Percentiles rank a stretch among this genome's conserved stretches.
These are phyloP conservation scores for Tritrichomonas foetus DNA, from an alignment of 208 protist genomes.

Conservation along the genomic window DNA sequence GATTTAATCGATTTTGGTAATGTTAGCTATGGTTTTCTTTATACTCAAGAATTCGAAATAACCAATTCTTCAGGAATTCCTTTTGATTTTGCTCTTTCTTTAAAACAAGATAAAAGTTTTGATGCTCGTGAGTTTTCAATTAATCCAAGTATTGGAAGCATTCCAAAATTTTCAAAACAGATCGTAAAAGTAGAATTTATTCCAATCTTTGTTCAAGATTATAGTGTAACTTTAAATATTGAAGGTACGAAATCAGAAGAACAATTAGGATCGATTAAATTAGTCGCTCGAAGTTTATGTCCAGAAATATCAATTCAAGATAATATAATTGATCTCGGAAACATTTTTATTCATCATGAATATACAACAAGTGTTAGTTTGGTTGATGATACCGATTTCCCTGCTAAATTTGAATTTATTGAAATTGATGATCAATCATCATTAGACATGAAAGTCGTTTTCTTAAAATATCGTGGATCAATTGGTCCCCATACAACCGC, in stretches of 20 bases:
- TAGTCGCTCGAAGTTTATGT: background rate
- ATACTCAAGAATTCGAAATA: background rate
- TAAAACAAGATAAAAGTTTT: background rate
- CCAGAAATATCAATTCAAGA: background rate
- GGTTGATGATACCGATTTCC: background rate
- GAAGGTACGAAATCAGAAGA: background rate
- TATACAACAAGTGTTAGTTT: background rate
- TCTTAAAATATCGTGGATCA: background rate
- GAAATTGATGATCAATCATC: background rate
- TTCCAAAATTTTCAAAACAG: background rate
- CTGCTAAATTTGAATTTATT: constrained; percentile 23
- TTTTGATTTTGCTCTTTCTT: background rate
- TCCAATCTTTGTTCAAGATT: background rate
- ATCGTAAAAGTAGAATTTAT: background rate
- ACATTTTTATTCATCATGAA: background rate
- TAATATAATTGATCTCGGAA: background rate
- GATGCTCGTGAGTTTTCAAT: background rate
- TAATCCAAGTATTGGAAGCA: background rate
- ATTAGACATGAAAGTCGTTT: background rate
- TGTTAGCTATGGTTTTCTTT: background rate
- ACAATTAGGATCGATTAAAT: background rate
- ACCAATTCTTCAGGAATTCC: background rate
- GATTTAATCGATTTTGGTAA: background rate
- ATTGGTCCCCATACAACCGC: background rate
- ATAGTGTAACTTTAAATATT: background rate